These are phyloP conservation scores for Mycoemilia scoparia DNA, from an alignment of 192 early-diverging fungal genomes.

Conservation along the genomic window DNA sequence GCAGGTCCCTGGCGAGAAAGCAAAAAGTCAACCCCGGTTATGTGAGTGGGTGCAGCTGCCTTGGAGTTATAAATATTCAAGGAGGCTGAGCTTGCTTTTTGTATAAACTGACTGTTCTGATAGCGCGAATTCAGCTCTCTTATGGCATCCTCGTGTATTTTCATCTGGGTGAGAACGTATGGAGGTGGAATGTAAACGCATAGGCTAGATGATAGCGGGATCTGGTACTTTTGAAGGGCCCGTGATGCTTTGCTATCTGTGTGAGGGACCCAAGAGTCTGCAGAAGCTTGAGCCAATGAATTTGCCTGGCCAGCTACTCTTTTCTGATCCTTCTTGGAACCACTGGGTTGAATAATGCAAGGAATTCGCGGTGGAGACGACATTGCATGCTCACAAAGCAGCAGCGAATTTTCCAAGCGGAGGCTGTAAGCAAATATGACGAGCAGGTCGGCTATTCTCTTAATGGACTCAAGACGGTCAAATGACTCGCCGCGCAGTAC, in stretches of 20 bases:
- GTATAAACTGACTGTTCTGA: conserved; percentile 8
- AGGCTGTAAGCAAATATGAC: conserved; percentile 77
- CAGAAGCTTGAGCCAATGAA: not conserved
- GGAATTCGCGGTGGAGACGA: conserved; percentile 13
- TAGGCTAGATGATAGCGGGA: conserved; percentile 74
- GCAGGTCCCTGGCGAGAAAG: conserved; percentile 29
- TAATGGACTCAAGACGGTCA: conserved; percentile 48
- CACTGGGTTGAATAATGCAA: not conserved
- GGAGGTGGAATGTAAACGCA: conserved; percentile 73
- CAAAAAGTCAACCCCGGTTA: conserved; percentile 21
- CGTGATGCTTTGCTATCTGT: conserved; percentile 22
- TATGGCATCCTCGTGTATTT: conserved; percentile 33
- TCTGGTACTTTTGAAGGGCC: conserved; percentile 38
- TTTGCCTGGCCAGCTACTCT: not conserved
- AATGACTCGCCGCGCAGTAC: conserved; percentile 70
- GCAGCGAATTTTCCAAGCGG: conserved; percentile 62
- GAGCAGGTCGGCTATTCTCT: conserved; percentile 66
- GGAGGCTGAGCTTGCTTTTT: conserved; percentile 1
- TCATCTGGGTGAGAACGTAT: conserved; percentile 50
- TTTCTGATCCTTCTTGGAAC: conserved; percentile 11
- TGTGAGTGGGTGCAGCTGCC: not conserved
- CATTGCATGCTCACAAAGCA: conserved; percentile 60
- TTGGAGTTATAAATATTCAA: not conserved
- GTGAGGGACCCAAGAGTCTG: not conserved
- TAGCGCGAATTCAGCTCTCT: conserved; percentile 12